phyloP scores from a whole-genome alignment of 129 eudicot species.

The Helichrysum umbraculigerum region DNA sequence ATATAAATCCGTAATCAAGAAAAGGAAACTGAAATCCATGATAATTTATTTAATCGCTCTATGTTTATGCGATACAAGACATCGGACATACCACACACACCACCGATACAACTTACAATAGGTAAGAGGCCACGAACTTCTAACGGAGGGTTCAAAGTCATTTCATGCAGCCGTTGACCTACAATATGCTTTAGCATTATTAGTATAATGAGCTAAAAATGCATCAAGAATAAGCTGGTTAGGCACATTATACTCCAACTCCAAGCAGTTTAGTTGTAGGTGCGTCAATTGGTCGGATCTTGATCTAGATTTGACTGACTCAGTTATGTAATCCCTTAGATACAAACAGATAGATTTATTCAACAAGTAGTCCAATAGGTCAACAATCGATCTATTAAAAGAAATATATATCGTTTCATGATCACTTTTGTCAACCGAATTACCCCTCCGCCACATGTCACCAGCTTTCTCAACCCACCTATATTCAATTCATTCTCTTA shows the following conservation, averaged over 20 bases:
- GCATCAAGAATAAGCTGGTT: not conserved
- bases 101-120: constrained; percentile 52
- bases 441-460: too few relatives aligned
- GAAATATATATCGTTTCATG: too few relatives aligned
- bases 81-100: constrained; percentile 8
- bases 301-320: not conserved
- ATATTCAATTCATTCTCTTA: not conserved
- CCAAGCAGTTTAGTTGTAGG: constrained; percentile 15
- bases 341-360: too few relatives aligned
- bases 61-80: constrained; percentile 4
- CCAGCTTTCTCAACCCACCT: too few relatives aligned
- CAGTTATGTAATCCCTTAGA: not conserved
- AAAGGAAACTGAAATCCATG: constrained; percentile 4
- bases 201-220: constrained; percentile 18
- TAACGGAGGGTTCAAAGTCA: constrained; percentile 75
- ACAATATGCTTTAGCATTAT: constrained; percentile 17
- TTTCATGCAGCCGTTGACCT: constrained; percentile 95
- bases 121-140: constrained; percentile 55
- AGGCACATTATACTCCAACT: constrained; percentile 4
- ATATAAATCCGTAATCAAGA: constrained; percentile 3
- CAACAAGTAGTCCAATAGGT: too few relatives aligned
- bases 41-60: not conserved
- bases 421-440: too few relatives aligned
- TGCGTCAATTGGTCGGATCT: too few relatives aligned
- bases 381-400: too few relatives aligned